These are phyloP conservation scores for Musa acuminata DNA, from an alignment of 176 grass and related monocot species.

Conservation along the genomic window DNA sequence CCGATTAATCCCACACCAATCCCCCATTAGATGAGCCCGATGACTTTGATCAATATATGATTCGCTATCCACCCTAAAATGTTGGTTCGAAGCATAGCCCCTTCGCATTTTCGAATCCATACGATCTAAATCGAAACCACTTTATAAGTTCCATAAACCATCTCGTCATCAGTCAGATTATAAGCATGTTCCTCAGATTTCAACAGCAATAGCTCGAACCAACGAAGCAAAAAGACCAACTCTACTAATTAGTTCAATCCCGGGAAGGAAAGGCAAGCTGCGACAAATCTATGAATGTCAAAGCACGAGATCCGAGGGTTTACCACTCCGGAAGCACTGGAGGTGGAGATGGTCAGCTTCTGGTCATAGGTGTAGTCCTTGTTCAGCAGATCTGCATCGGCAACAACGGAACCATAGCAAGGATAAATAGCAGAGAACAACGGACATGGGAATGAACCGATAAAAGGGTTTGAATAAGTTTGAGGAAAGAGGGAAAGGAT, in stretches of 20 bases:
- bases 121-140: too few species aligned
- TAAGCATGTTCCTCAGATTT: not conserved
- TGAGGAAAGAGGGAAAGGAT: not conserved
- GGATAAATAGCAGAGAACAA: conserved; percentile 12
- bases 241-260: not conserved
- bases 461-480: not conserved
- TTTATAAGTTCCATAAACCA: too few species aligned
- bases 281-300: not conserved
- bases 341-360: conserved; percentile 65
- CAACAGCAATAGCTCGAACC: not conserved
- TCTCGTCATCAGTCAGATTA: too few species aligned
- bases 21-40: too few species aligned
- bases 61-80: too few species aligned
- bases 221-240: not conserved
- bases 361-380: conserved; percentile 94
- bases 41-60: too few species aligned
- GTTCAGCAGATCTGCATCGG: conserved; percentile 77
- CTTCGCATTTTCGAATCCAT: too few species aligned
- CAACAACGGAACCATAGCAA: conserved; percentile 14
- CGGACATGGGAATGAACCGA: not conserved
- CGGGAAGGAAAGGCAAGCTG: not conserved
- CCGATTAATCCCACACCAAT: too few species aligned
- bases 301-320: conserved; percentile 27
- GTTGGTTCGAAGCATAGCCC: too few species aligned
- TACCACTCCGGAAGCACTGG: conserved; percentile 88